phyloP scores from a whole-genome alignment of 441 rosid genomes.

The Croton laevigatus region DNA sequence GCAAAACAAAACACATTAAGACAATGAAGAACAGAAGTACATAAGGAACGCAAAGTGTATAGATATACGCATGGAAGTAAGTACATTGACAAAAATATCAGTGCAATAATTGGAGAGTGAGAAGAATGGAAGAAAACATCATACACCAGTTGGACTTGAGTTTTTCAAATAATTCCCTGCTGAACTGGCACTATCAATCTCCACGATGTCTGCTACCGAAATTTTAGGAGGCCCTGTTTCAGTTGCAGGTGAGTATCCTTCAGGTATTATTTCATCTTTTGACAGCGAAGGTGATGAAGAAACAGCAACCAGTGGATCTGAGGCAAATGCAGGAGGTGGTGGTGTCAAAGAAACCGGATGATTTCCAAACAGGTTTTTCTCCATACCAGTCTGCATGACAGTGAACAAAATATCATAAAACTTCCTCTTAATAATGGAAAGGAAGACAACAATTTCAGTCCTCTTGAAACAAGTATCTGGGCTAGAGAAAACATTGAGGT shows the following conservation, averaged over 20 bases:
- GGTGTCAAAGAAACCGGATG: conserved; percentile 69
- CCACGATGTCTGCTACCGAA: conserved; percentile 74
- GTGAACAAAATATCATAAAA: conserved; percentile 15
- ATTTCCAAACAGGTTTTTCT: conserved; percentile 81
- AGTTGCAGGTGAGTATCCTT: conserved; percentile 42
- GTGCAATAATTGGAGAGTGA: neutral
- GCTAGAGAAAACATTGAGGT: neutral
- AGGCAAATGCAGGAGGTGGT: conserved; percentile 76
- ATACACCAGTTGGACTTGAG: conserved; percentile 79
- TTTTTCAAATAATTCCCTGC: conserved; percentile 62
- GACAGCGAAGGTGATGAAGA: conserved; percentile 45
- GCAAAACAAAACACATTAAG: conserved; percentile 18
- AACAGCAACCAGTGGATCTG: conserved; percentile 59
- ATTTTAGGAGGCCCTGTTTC: conserved; percentile 44
- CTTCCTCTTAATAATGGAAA: conserved; percentile 10
- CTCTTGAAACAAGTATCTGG: neutral
- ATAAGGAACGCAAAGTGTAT: neutral
- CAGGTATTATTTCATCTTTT: conserved; percentile 45
- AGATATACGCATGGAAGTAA: conserved; percentile 6
- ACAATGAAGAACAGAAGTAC: conserved; percentile 12
- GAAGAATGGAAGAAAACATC: conserved; percentile 22
- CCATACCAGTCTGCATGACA: conserved; percentile 76
- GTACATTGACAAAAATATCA: neutral
- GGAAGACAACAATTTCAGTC: conserved; percentile 11
- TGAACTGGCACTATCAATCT: conserved; percentile 80